Evolutionary conservation across 768 basidiomycete species (phyloP).

Genomic region (Rossbeevera mucosa): DNA sequence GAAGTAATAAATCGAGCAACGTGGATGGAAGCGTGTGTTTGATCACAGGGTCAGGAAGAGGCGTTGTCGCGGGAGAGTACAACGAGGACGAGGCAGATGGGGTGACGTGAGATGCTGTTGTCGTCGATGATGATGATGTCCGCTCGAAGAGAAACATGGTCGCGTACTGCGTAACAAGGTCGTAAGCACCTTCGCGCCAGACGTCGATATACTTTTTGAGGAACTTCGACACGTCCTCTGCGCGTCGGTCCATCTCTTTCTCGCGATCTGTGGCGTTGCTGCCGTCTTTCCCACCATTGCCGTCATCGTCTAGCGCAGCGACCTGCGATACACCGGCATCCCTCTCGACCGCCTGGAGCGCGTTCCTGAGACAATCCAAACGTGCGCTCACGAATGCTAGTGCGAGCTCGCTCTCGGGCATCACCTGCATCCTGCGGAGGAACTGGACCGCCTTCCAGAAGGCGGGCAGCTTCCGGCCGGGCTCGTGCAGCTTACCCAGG

Average conservation of each 20-base stretch:
- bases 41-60: constrained; percentile 27
- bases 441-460: constrained; percentile 89
- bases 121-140: constrained; percentile 28
- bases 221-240: constrained; percentile 70
- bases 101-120: constrained; percentile 1
- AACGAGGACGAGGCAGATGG: constrained; percentile 14
- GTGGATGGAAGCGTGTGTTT: constrained; percentile 29
- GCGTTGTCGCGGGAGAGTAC: constrained; percentile 15
- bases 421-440: constrained; percentile 74
- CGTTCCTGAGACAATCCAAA: constrained; percentile 54
- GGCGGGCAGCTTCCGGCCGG: constrained; percentile 77
- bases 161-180: constrained; percentile 84
- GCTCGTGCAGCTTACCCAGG: constrained; percentile 72
- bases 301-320: constrained; percentile 6
- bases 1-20: constrained; percentile 51
- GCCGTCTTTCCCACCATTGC: constrained; percentile 6
- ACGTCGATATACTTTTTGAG: constrained; percentile 84
- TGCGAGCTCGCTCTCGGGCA: constrained; percentile 74
- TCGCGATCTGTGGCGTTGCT: constrained; percentile 31
- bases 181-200: constrained; percentile 91
- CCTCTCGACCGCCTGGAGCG: constrained; percentile 50
- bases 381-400: constrained; percentile 79
- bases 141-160: constrained; percentile 80
- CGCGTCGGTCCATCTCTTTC: constrained; percentile 52
- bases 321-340: constrained; percentile 35